Evolutionary conservation across 768 basidiomycete genomes (phyloP).

Genomic region (Coprinopsis sp.): DNA sequence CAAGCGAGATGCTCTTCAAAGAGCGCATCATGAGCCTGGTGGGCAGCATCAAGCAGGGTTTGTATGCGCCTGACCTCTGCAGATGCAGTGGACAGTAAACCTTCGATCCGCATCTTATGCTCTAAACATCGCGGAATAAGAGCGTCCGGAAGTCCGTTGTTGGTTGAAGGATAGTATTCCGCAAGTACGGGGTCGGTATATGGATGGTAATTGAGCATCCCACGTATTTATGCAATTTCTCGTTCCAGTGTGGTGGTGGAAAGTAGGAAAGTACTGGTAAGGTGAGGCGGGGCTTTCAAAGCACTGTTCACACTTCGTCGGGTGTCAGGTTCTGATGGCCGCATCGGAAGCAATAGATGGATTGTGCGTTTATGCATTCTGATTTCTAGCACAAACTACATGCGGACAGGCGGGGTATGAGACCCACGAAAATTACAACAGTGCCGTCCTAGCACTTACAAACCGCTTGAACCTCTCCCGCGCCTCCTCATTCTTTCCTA

Average conservation of each 20-base stretch:
- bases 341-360: too few species aligned
- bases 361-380: too few species aligned
- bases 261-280: too few species aligned
- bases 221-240: too few species aligned
- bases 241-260: too few species aligned
- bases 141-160: background rate
- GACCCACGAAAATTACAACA: too few species aligned
- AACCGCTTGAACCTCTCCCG: background rate
- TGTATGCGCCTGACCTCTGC: background rate
- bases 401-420: too few species aligned
- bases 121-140: background rate
- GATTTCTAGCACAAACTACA: too few species aligned
- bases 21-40: background rate
- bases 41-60: background rate
- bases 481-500: background rate
- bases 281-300: too few species aligned
- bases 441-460: slow-evolving; percentile 1
- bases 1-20: background rate
- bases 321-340: too few species aligned
- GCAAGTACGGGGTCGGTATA: slow-evolving; percentile 28
- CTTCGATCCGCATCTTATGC: background rate
- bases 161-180: background rate
- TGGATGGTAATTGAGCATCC: too few species aligned
- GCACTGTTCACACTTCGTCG: too few species aligned
- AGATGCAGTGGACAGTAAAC: background rate